A percentile compares a stretch with the other conserved stretches of the same genome.
Evolutionary conservation across 257 asterid genomes (phyloP).

Genomic region (Ajuga chamaepitys): DNA sequence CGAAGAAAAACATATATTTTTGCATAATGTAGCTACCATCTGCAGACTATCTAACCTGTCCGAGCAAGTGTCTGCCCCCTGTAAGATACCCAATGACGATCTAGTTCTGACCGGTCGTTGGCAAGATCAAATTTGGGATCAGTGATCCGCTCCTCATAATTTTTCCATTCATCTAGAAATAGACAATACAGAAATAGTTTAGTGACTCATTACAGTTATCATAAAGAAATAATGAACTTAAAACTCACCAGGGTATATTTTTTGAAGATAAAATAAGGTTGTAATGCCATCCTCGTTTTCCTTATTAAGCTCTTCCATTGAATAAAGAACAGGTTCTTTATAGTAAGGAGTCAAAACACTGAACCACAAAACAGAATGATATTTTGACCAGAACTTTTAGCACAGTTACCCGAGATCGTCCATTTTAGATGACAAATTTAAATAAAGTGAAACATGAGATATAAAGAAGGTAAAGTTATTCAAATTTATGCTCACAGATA

Average conservation of each 20-base stretch:
- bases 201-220: slow-evolving; percentile 7
- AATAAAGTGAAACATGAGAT: background rate
- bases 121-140: slow-evolving; percentile 43
- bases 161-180: slow-evolving; percentile 77
- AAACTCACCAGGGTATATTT: slow-evolving; percentile 83
- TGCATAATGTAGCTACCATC: slow-evolving; percentile 1
- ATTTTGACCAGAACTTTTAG: slow-evolving; percentile 1
- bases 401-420: background rate
- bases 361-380: slow-evolving; percentile 20
- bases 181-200: slow-evolving; percentile 8
- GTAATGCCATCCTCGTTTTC: slow-evolving; percentile 97
- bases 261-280: slow-evolving; percentile 83
- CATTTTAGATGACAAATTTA: background rate
- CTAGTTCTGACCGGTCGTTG: slow-evolving; percentile 49
- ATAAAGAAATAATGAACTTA: slow-evolving; percentile 10
- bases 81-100: slow-evolving; percentile 90
- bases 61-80: slow-evolving; percentile 98
- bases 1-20: background rate
- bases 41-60: slow-evolving; percentile 51
- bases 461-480: background rate
- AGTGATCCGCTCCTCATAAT: slow-evolving; percentile 59
- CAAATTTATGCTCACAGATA: background rate
- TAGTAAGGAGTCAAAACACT: slow-evolving; percentile 96
- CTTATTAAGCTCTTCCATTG: slow-evolving; percentile 76
- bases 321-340: slow-evolving; percentile 84